Evolutionary conservation across 441 rosid genomes (phyloP).

Genomic region (Gossypium schwendimanii): DNA sequence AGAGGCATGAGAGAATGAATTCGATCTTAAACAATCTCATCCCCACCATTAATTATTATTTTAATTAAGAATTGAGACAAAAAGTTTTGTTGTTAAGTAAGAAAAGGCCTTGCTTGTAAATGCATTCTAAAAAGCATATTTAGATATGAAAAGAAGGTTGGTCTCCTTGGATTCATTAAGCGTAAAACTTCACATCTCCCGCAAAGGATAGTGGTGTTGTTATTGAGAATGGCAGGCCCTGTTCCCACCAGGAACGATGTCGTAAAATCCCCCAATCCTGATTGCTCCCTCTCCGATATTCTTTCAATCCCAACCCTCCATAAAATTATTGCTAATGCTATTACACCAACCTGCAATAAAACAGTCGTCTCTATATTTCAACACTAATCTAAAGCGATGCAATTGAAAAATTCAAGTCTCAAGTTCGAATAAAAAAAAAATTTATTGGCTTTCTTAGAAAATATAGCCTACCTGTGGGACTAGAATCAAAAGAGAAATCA

Average conservation of each 20-base stretch:
- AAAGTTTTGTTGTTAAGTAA: neutral
- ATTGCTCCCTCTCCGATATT: neutral
- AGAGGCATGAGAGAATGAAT: too few species aligned
- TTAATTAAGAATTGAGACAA: too few species aligned
- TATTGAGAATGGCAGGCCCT: constrained; percentile 16
- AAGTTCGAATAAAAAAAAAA: too few species aligned
- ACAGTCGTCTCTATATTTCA: neutral
- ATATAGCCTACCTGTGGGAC: constrained; percentile 33
- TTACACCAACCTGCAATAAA: constrained; percentile 27
- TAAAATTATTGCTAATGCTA: constrained; percentile 21
- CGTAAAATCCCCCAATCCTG: constrained; percentile 19
- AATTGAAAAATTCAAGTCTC: too few species aligned
- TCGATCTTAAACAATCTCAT: too few species aligned
- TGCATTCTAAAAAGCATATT: neutral
- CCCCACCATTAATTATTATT: too few species aligned
- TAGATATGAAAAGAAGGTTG: constrained; percentile 16
- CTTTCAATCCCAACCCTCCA: constrained; percentile 29
- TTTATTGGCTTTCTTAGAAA: too few species aligned
- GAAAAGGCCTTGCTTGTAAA: neutral
- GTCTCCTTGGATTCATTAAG: neutral
- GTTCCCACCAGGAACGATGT: constrained; percentile 43
- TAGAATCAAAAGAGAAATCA: constrained; percentile 21
- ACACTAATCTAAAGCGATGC: neutral
- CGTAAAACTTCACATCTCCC: constrained; percentile 17
- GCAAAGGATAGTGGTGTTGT: constrained; percentile 22